Conservation (phyloP, 1,284 basidiomycete genomes). For the Lentinula novae-zelandiae region DNA sequence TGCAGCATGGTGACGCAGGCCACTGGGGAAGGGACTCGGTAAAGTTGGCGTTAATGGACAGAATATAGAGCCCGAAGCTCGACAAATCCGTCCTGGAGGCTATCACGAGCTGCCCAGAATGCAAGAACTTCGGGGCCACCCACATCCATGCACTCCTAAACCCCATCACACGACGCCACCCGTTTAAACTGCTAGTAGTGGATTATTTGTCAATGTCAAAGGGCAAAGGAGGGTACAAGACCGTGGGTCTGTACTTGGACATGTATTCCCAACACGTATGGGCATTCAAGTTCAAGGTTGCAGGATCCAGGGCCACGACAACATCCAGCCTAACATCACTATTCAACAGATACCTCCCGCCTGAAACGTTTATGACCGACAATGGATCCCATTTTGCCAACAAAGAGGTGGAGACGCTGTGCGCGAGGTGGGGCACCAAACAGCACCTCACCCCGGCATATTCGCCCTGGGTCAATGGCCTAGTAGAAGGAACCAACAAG, state of each 20-base stretch:
- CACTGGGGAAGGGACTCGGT: slow-evolving; percentile 28
- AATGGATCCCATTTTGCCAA: slow-evolving; percentile 35
- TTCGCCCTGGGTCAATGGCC: too few relatives aligned
- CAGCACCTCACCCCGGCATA: slow-evolving; percentile 17
- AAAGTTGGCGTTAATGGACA: slow-evolving; percentile 21
- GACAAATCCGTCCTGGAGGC: slow-evolving; percentile 25
- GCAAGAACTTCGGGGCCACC: slow-evolving; percentile 24
- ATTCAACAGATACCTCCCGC: slow-evolving; percentile 18
- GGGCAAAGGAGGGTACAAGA: slow-evolving; percentile 22
- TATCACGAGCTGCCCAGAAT: slow-evolving; percentile 26
- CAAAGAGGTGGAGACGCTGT: slow-evolving; percentile 26
- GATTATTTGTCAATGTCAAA: slow-evolving; percentile 30
- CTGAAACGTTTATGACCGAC: slow-evolving; percentile 35
- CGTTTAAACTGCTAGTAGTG: slow-evolving; percentile 30
- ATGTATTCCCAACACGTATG: slow-evolving; percentile 7
- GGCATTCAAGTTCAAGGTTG: slow-evolving; percentile 22
- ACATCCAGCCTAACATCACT: slow-evolving; percentile 21
- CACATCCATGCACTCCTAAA: slow-evolving; percentile 21
- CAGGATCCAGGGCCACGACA: slow-evolving; percentile 24
- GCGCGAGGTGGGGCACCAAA: slow-evolving; percentile 19
- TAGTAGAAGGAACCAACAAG: too few relatives aligned
- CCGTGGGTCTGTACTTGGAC: too few relatives aligned
- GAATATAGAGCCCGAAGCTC: slow-evolving; percentile 21
- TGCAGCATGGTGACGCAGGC: slow-evolving; percentile 21
- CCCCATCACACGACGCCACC: slow-evolving; percentile 26